A percentile compares a stretch with the other conserved stretches of the same genome.
phyloP scores from a whole-genome alignment of 257 asterid species.

The Solanum chmielewskii region DNA sequence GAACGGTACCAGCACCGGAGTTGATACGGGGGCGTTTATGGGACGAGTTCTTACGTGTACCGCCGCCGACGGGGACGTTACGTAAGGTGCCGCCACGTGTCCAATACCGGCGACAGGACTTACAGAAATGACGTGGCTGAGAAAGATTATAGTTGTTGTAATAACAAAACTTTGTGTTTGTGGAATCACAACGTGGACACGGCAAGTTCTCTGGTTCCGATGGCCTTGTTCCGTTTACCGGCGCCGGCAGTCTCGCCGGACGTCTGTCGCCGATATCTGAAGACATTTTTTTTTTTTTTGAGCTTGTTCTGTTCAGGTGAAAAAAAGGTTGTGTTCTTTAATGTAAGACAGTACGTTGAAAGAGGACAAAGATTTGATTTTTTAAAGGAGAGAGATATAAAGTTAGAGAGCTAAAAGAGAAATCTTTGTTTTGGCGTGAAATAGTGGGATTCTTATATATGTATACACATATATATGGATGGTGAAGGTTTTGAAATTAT shows the following conservation, averaged over 20 bases:
- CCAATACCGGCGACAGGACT: constrained; percentile 56
- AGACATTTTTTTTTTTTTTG: constrained; percentile 3
- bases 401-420: neutral
- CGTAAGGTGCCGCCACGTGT: constrained; percentile 50
- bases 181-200: constrained; percentile 52
- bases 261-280: constrained; percentile 20
- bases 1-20: neutral
- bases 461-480: neutral
- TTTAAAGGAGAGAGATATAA: neutral
- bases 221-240: constrained; percentile 9
- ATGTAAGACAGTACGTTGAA: neutral
- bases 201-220: constrained; percentile 26
- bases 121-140: constrained; percentile 56
- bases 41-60: constrained; percentile 28
- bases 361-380: constrained; percentile 1
- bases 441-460: neutral
- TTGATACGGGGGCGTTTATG: constrained; percentile 29
- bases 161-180: constrained; percentile 47
- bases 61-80: constrained; percentile 53
- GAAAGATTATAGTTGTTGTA: constrained; percentile 63
- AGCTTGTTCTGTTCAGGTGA: neutral
- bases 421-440: neutral
- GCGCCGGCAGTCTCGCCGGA: constrained; percentile 4
- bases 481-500: neutral
- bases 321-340: neutral